phyloP scores from a whole-genome alignment of 352 stramenopile species.

The Pythium dissimile region DNA sequence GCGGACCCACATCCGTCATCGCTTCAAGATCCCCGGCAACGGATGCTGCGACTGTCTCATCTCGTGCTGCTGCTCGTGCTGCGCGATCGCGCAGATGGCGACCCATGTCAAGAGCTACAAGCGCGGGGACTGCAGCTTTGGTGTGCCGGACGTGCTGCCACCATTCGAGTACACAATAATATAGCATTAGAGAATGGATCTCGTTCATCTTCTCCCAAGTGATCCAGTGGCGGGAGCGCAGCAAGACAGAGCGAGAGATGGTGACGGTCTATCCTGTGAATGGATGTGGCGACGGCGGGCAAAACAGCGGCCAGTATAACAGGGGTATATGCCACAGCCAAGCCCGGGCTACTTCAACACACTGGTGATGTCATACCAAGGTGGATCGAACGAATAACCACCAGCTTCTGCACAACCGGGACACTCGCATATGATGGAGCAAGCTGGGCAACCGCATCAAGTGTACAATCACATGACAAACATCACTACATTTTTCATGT shows the following conservation, averaged over 20 bases:
- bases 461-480: not conserved
- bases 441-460: not conserved
- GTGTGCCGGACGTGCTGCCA: constrained; percentile 5
- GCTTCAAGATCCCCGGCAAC: not conserved
- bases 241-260: no score
- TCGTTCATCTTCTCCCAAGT: no score
- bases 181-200: no score
- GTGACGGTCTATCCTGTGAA: constrained; percentile 8
- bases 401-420: not conserved
- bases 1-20: no score
- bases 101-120: constrained; percentile 6
- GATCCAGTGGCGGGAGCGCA: no score
- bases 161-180: constrained; percentile 6
- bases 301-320: not conserved
- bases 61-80: constrained; percentile 2
- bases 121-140: constrained; percentile 10
- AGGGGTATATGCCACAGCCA: not conserved
- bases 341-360: not conserved
- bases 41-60: not conserved
- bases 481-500: no score
- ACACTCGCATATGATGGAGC: not conserved
- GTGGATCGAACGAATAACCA: not conserved
- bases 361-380: not conserved
- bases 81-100: constrained; percentile 4
- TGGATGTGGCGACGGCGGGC: not conserved